Evolutionary conservation across 371 early-diverging fungal genomes (phyloP).

Genomic region (Rhizopus microsporus): DNA sequence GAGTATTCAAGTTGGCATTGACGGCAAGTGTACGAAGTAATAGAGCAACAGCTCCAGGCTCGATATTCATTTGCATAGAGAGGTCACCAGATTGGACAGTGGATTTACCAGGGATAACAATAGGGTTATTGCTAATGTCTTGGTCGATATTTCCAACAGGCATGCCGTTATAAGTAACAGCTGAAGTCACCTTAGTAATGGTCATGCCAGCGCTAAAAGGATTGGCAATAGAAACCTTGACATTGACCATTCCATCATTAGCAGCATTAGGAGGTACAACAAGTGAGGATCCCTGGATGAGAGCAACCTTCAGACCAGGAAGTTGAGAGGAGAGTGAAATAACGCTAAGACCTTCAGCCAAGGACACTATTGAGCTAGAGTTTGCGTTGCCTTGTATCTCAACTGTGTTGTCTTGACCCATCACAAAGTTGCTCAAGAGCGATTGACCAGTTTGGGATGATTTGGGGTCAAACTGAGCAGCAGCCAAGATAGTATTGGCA

Average conservation of each 20-base stretch:
- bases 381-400: slow-evolving; percentile 46
- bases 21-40: slow-evolving; percentile 56
- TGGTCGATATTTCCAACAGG: slow-evolving; percentile 58
- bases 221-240: slow-evolving; percentile 56
- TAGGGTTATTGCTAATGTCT: slow-evolving; percentile 48
- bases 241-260: slow-evolving; percentile 46
- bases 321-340: slow-evolving; percentile 49
- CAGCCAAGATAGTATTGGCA: slow-evolving; percentile 44
- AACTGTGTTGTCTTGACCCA: slow-evolving; percentile 54
- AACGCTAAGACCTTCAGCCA: slow-evolving; percentile 42
- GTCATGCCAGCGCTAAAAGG: slow-evolving; percentile 56
- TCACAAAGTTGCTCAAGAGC: slow-evolving; percentile 52
- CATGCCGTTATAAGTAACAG: slow-evolving; percentile 51
- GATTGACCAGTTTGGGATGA: slow-evolving; percentile 50
- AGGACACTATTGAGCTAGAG: slow-evolving; percentile 51
- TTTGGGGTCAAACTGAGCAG: slow-evolving; percentile 54
- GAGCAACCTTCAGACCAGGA: slow-evolving; percentile 50
- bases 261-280: slow-evolving; percentile 45
- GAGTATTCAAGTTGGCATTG: slow-evolving; percentile 45
- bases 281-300: slow-evolving; percentile 50
- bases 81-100: slow-evolving; percentile 35
- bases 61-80: slow-evolving; percentile 43
- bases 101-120: slow-evolving; percentile 37
- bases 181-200: slow-evolving; percentile 51
- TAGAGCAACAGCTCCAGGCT: slow-evolving; percentile 46